phyloP scores from a whole-genome alignment of 2,329 filamentous ascomycete species.

The Fusarium duplospermum region DNA sequence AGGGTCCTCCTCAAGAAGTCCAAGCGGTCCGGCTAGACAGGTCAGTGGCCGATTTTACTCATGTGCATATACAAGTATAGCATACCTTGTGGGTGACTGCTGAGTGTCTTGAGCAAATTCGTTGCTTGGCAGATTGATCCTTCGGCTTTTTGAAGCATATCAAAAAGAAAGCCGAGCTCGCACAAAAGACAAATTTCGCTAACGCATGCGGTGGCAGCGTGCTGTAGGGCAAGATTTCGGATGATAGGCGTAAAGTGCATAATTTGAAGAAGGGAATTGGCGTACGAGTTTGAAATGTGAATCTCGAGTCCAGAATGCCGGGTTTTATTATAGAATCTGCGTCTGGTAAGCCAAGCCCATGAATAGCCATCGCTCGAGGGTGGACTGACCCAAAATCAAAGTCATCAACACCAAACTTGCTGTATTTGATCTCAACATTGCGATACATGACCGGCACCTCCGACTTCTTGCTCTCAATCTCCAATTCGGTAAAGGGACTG shows the following conservation, averaged over 20 bases:
- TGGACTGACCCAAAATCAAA: constrained; percentile 90
- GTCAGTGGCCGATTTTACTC: constrained; percentile 32
- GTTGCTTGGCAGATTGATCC: constrained; percentile 96
- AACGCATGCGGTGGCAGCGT: constrained; percentile 86
- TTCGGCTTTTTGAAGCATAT: constrained; percentile 97
- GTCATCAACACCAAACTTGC: constrained; percentile 98
- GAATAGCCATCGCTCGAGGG: not conserved
- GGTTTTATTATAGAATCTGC: constrained; percentile 93
- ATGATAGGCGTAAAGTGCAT: constrained; percentile 90
- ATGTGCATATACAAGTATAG: constrained; percentile 44
- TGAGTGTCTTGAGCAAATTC: constrained; percentile 91
- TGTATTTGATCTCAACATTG: constrained; percentile 98
- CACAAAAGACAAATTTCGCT: constrained; percentile 89
- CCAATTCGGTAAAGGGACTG: constrained; percentile 74
- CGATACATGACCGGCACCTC: constrained; percentile 91
- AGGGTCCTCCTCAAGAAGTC: constrained; percentile 86
- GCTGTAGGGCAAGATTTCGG: constrained; percentile 87
- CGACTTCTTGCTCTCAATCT: constrained; percentile 79
- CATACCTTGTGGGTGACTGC: constrained; percentile 80
- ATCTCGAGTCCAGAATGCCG: constrained; percentile 92
- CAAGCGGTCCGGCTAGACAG: constrained; percentile 72
- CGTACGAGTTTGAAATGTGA: constrained; percentile 96
- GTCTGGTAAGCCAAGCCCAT: constrained; percentile 25
- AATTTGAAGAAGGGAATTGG: constrained; percentile 90
- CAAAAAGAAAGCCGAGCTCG: constrained; percentile 94